Percentiles rank a stretch among this genome's conserved stretches.
Conservation (phyloP, 169 alveolate genomes). For the Plasmodium gonderi region DNA sequence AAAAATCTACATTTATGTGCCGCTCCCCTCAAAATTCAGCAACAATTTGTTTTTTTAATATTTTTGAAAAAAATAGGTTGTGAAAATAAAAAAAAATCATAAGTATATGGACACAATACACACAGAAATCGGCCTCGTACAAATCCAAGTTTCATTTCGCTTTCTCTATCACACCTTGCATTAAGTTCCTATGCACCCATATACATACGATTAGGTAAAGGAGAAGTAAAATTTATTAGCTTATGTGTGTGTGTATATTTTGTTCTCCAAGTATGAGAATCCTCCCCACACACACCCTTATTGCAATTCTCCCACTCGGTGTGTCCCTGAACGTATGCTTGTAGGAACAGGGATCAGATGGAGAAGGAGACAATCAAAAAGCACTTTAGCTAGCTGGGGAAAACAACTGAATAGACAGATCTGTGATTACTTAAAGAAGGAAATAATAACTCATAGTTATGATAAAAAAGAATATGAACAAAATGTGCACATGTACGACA, state of each 20-base stretch:
- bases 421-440: conserved; percentile 25
- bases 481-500: conserved; percentile 27
- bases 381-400: not conserved
- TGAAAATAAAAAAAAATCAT: no score
- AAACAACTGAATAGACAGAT: conserved; percentile 18
- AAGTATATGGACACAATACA: no score
- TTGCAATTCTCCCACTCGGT: not conserved
- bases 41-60: no score
- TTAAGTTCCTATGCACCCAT: not conserved
- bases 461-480: conserved; percentile 49
- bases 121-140: no score
- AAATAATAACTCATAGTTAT: conserved; percentile 61
- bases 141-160: no score
- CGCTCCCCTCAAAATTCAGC: no score
- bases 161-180: no score
- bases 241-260: not conserved
- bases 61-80: no score
- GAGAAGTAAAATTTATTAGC: no score
- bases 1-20: no score
- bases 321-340: not conserved
- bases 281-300: not conserved
- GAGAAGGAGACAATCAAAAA: conserved; percentile 6
- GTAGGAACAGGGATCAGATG: not conserved
- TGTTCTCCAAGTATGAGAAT: not conserved
- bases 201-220: not conserved